phyloP scores from a whole-genome alignment of 306 rosid species.

The Datisca glomerata region DNA sequence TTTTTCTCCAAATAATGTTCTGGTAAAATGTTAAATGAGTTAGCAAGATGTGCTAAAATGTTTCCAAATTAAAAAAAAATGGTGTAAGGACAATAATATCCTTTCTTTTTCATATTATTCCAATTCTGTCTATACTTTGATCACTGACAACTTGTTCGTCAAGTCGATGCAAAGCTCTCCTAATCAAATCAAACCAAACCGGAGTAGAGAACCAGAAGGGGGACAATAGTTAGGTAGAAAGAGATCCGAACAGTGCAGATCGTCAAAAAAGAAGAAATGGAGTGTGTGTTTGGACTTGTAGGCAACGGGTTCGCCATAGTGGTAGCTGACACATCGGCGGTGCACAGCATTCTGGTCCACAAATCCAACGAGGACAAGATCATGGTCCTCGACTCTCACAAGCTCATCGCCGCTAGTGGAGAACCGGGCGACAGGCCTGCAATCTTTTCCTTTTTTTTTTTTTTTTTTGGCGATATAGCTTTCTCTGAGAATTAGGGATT shows the following conservation, averaged over 20 bases:
- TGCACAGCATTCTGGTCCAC: slow-evolving; percentile 87
- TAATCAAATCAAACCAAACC: not conserved
- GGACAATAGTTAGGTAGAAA: not conserved
- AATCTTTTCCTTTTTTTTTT: not conserved
- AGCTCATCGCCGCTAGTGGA: slow-evolving; percentile 90
- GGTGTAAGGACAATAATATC: no score
- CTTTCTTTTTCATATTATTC: no score
- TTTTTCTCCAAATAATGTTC: no score
- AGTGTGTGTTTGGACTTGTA: slow-evolving; percentile 73
- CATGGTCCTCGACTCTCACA: slow-evolving; percentile 90
- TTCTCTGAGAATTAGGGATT: slow-evolving; percentile 4
- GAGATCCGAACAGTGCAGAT: not conserved
- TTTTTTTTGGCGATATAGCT: slow-evolving; percentile 10
- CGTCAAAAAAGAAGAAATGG: slow-evolving; percentile 29
- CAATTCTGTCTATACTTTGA: no score
- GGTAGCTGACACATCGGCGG: slow-evolving; percentile 86
- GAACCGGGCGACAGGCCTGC: slow-evolving; percentile 79
- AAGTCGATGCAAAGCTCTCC: not conserved
- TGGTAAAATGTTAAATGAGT: no score
- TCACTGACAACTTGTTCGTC: not conserved
- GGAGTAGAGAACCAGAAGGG: not conserved
- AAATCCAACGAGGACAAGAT: slow-evolving; percentile 94
- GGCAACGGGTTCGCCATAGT: slow-evolving; percentile 72
- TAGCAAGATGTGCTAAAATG: no score
- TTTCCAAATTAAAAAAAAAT: no score